Evolutionary conservation across 306 rosid species (phyloP).

Genomic region (Pyrus communis): DNA sequence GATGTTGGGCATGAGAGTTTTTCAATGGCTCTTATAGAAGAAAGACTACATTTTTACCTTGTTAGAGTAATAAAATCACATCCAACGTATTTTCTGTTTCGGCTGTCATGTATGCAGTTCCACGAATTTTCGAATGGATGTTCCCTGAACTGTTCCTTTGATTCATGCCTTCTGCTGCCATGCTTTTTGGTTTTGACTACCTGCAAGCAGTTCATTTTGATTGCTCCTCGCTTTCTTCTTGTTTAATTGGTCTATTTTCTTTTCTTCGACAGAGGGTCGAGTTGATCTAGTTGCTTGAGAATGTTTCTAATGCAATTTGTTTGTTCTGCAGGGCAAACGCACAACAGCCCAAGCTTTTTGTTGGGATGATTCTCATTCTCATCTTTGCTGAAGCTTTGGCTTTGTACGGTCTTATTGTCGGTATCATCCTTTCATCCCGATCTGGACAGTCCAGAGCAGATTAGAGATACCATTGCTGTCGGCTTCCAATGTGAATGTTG

Average conservation of each 20-base stretch:
- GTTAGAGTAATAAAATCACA: neutral
- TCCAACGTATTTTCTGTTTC: neutral
- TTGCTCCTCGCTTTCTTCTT: neutral
- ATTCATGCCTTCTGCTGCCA: neutral
- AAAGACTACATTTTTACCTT: neutral
- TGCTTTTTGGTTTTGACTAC: neutral
- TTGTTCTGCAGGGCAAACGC: slow-evolving; percentile 48
- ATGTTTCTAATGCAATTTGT: neutral
- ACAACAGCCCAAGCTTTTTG: slow-evolving; percentile 63
- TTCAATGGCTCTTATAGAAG: neutral
- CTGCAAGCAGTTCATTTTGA: neutral
- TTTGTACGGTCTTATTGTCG: slow-evolving; percentile 70
- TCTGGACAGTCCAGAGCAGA: slow-evolving; percentile 81
- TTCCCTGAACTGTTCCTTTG: neutral
- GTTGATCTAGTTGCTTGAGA: neutral
- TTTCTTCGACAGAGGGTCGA: neutral
- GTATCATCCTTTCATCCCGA: slow-evolving; percentile 70
- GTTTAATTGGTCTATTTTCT: neutral
- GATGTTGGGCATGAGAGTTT: neutral
- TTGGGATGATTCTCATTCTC: slow-evolving; percentile 69
- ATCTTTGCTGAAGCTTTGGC: slow-evolving; percentile 76
- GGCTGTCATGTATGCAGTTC: neutral
- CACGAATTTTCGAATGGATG: neutral
- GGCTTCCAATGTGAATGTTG: neutral
- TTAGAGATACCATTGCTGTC: slow-evolving; percentile 9